These are phyloP conservation scores for Coelastrella sp. DNA, from an alignment of 139 green algal species.

Conservation along the genomic window DNA sequence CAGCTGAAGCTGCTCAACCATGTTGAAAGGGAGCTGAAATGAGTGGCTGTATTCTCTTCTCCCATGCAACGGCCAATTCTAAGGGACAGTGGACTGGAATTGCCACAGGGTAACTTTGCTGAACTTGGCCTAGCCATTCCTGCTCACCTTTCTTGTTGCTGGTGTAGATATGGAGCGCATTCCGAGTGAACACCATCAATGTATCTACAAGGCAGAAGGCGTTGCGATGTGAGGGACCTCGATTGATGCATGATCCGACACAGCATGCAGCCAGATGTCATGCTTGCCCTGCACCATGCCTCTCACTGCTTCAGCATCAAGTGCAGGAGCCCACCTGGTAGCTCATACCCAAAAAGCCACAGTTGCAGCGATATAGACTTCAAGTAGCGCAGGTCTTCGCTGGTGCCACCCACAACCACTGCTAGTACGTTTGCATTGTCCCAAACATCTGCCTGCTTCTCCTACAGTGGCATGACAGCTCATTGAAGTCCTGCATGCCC, in stretches of 20 bases:
- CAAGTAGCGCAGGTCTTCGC: conserved; percentile 89
- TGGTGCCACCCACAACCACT: conserved; percentile 60
- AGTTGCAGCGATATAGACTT: conserved; percentile 93
- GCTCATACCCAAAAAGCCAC: conserved; percentile 96
- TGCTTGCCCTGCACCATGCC: too few relatives aligned
- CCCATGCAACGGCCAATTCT: too few relatives aligned
- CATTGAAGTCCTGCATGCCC: too few relatives aligned
- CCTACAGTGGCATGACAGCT: conserved; percentile 44
- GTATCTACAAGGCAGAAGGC: conserved; percentile 87
- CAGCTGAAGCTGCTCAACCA: too few relatives aligned
- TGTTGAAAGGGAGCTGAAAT: too few relatives aligned
- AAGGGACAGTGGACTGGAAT: too few relatives aligned
- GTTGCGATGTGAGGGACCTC: too few relatives aligned
- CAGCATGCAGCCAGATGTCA: too few relatives aligned
- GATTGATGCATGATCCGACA: too few relatives aligned
- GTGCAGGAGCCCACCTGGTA: conserved; percentile 73
- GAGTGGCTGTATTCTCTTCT: too few relatives aligned
- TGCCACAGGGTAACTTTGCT: background rate
- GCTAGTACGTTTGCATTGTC: conserved; percentile 49
- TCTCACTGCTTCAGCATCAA: too few relatives aligned
- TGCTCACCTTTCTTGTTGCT: conserved; percentile 89
- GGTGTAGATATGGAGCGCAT: conserved; percentile 81
- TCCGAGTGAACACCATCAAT: conserved; percentile 85
- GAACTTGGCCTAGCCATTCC: background rate
- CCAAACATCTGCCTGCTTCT: conserved; percentile 53